phyloP scores from a whole-genome alignment of 2,329 filamentous ascomycete species.

The Calonectria pteridis region DNA sequence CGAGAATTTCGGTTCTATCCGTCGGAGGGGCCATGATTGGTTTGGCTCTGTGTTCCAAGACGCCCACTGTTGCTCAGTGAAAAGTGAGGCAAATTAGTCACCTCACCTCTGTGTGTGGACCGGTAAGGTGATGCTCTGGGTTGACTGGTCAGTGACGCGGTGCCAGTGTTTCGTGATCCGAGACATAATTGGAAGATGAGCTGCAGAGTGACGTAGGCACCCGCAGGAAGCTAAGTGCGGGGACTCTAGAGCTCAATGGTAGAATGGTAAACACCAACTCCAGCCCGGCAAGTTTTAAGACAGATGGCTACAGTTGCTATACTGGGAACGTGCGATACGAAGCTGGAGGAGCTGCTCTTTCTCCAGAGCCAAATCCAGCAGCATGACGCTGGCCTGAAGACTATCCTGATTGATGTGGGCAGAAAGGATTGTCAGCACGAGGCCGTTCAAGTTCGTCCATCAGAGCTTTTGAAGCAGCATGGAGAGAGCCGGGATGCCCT shows the following conservation, averaged over 20 bases:
- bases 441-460: background rate
- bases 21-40: conserved; percentile 1
- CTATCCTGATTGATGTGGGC: background rate
- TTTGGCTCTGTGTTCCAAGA: too few species aligned
- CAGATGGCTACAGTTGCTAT: background rate
- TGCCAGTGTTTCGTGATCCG: background rate
- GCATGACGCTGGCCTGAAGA: background rate
- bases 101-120: background rate
- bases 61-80: background rate
- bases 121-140: background rate
- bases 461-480: background rate
- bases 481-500: background rate
- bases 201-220: background rate
- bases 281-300: background rate
- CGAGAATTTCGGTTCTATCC: background rate
- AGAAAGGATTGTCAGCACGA: background rate
- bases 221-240: background rate
- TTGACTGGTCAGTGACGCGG: background rate
- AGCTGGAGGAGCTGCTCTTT: conserved; percentile 5
- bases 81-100: conserved; percentile 1
- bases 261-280: background rate
- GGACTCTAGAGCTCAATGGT: background rate
- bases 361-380: background rate
- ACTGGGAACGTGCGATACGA: background rate
- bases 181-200: background rate